These are phyloP conservation scores for Leptographium galeiforme DNA, from an alignment of 2,329 filamentous ascomycete genomes.

Conservation along the genomic window DNA sequence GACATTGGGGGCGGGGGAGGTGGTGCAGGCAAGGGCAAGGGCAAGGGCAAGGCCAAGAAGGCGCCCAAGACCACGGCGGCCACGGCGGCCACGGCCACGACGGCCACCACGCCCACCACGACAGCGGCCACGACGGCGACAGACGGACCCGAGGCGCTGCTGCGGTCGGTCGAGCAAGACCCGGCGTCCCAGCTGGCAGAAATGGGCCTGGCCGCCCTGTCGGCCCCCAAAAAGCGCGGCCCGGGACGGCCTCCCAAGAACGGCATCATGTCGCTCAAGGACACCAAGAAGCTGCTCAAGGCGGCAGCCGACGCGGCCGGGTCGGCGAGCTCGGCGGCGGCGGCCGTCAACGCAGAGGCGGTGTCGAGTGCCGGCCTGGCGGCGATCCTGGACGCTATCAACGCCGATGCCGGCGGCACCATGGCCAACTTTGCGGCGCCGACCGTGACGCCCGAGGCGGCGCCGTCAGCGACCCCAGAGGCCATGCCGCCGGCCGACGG, in stretches of 20 bases:
- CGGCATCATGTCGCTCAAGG: constrained; percentile 62
- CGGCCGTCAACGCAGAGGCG: not conserved
- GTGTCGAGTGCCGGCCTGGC: not conserved
- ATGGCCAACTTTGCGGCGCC: not conserved
- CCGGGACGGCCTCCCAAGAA: constrained; percentile 75
- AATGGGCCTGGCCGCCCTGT: constrained; percentile 15
- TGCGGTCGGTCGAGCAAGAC: not conserved
- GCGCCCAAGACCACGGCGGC: constrained; percentile 10
- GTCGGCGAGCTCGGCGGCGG: constrained; percentile 15
- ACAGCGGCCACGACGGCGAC: not conserved
- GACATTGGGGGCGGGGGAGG: no score
- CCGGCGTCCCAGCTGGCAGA: constrained; percentile 4
- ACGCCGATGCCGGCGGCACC: not conserved
- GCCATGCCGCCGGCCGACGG: not conserved
- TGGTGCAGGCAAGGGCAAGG: not conserved
- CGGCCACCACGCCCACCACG: not conserved
- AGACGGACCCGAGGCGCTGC: not conserved
- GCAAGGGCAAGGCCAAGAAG: constrained; percentile 16
- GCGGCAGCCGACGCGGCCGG: constrained; percentile 27
- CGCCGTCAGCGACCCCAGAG: not conserved
- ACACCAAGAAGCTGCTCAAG: constrained; percentile 52
- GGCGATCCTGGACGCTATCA: not conserved
- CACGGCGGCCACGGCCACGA: not conserved
- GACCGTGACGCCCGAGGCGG: not conserved
- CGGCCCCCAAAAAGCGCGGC: constrained; percentile 53